Base-by-base conservation (phyloP, 352 stramenopile genomes). In the Pythium rhizo-oryzae region DNA sequence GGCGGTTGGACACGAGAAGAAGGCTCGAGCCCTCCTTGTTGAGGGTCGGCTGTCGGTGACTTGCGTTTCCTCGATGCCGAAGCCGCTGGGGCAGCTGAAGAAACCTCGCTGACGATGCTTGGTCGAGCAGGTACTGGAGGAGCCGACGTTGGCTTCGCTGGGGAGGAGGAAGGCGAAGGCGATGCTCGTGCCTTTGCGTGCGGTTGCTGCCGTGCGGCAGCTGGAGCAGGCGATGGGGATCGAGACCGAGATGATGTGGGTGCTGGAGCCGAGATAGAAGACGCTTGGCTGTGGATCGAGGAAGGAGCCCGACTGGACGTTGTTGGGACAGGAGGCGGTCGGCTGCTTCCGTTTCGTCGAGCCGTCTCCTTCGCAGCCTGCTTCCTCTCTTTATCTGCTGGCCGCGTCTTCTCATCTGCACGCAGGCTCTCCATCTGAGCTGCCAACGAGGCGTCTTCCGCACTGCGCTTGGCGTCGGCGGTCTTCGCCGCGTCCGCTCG, bases 1-100 rank as follows among this genome's bases (percentile, higher is more conserved):
- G 6, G 3, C 28, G 28, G 28, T 33, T 33, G 28, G 28, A 33
- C 28, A 33, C 28, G 28, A 33, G 28, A 33, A 33, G 28, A 33
- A 33, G 3, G 30, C 18, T 37, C 44, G 58, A 44, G 30, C 24
- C 9, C 15, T 43, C 8, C 9, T 18, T 33, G 28, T 11, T 50
- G 33, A 15, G 19, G 4, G 33, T 57, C 44, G 13, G 23, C 33
- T n/a, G 47, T 21, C 3, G 44, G 58, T 33, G 46, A 33, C 43
- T 62, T 62, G 13, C 56, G 61, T 19, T 67, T 55, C 8, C 52
- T 51, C 23, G 52, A 61, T 13, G 37, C 21, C 24, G 35, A 54
- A 16, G 47, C 24, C 37, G 23, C 59, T 23, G 49, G 30, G 12
- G 28, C 39, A 33, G 44, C 9, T n/a, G 59, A 49, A 12, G 30